Base-by-base conservation (phyloP, 345 rosid genomes). In the Combretum micranthum region DNA sequence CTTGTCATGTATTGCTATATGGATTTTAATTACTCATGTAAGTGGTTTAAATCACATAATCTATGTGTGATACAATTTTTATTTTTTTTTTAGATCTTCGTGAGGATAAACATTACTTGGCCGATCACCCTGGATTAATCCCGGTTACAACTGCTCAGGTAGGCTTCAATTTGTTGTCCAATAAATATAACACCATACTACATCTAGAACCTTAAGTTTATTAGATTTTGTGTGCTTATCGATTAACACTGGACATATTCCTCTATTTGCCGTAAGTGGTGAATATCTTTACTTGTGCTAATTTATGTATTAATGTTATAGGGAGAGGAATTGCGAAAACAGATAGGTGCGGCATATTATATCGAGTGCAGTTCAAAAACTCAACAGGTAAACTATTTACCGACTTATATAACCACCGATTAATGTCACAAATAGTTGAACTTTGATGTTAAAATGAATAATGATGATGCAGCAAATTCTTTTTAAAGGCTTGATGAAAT, bases 311-410 rank as follows among this genome's bases (percentile, higher is more conserved):
- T 32, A 1, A 32, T 32, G 7, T 1, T 32, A 46, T 76, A 93
- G 99, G 99, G 99, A 23, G 97, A 93, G 81, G 99, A 93, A 69
- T 81, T 93, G 46, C 85, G 93, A 50, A 88, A 84, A 73, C 81
- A 78, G 60, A 86, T 88, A 60, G 97, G 96, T 8, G 99, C 99
- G 0, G 69, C 86, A 45, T n/a, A n/a, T 72, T 93, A 88, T 73
- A 75, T 88, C 12, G 99, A 93, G 67, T 93, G 99, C 83, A 93
- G 99, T 88, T 93, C 97, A 26, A 93, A 87, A 76, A 89, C 99
- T 70, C 99, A 85, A 73, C 97, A 86, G 99, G 99, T 86, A n/a
- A n/a, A n/a, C n/a, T n/a, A n/a, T n/a, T n/a, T n/a, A n/a, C n/a
- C n/a, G n/a, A n/a, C n/a, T n/a, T n/a, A n/a, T n/a, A n/a, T n/a